Evolutionary conservation across 202 grass and related monocot species (phyloP).

Genomic region (Miscanthus sacchariflorus): DNA sequence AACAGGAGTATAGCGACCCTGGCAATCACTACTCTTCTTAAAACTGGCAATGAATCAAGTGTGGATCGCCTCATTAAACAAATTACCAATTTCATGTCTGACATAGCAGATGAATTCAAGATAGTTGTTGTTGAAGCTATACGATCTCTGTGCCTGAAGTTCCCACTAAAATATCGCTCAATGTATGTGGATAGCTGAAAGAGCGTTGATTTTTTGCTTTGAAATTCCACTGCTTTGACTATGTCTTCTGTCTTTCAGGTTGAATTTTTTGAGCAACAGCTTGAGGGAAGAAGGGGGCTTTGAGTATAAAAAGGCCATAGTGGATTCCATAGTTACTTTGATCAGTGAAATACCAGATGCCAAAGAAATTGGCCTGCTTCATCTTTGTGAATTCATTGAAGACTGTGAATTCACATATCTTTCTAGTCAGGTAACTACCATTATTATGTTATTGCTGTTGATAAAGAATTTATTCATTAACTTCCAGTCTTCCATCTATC

Average conservation of each 20-base stretch:
- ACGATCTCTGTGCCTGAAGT: slow-evolving; percentile 79
- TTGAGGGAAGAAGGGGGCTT: slow-evolving; percentile 89
- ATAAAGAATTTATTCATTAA: slow-evolving; percentile 32
- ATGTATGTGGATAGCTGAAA: slow-evolving; percentile 56
- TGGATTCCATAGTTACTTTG: slow-evolving; percentile 78
- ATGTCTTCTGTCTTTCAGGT: slow-evolving; percentile 56
- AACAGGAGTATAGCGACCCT: slow-evolving; percentile 91
- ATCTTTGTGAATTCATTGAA: slow-evolving; percentile 91
- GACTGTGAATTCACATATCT: slow-evolving; percentile 92
- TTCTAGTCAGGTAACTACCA: slow-evolving; percentile 70
- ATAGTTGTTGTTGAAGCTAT: slow-evolving; percentile 89
- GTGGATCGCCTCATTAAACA: slow-evolving; percentile 87
- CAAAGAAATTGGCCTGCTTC: slow-evolving; percentile 81
- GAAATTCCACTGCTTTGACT: slow-evolving; percentile 5
- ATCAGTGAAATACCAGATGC: slow-evolving; percentile 83
- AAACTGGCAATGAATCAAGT: slow-evolving; percentile 92
- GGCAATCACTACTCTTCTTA: slow-evolving; percentile 83
- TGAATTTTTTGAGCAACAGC: slow-evolving; percentile 81
- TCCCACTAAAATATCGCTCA: slow-evolving; percentile 81
- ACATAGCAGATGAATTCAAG: slow-evolving; percentile 91
- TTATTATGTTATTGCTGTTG: slow-evolving; percentile 17
- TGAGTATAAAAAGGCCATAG: slow-evolving; percentile 87
- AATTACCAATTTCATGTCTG: slow-evolving; percentile 83
- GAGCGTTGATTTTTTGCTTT: slow-evolving; percentile 34
- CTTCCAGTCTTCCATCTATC: slow-evolving; percentile 13